Evolutionary conservation across 345 rosid species (phyloP), one percentile per base, ranked within the genome.

Genomic region (Pseudoturritis turrita): DNA sequence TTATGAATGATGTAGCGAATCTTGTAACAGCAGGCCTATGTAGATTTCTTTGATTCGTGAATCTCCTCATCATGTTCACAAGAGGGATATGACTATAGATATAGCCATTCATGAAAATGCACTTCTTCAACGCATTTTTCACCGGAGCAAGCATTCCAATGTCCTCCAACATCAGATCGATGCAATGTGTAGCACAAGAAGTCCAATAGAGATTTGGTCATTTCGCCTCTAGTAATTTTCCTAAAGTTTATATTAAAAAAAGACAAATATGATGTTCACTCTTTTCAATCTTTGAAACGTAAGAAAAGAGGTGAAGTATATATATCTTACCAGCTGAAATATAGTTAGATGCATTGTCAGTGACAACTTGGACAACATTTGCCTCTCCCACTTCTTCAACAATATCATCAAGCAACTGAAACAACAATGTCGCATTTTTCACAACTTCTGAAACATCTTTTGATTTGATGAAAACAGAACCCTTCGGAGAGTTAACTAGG

Each of bases 101-200:
- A n/a, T n/a, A n/a, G n/a, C n/a, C n/a, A n/a, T n/a, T n/a, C n/a
- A n/a, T n/a, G n/a, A n/a, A n/a, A n/a, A n/a, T n/a, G n/a, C n/a
- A n/a, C n/a, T n/a, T n/a, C n/a, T n/a, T n/a, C n/a, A n/a, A n/a
- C n/a, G n/a, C n/a, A n/a, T n/a, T n/a, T n/a, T n/a, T n/a, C n/a
- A n/a, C n/a, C n/a, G n/a, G n/a, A n/a, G n/a, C 3, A 9, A 50
- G 11, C 12, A 10, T 3, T 50, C 82, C 72, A 19, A 82, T 80
- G 37, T 83, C 87, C 62, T 85, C 91, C 72, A 87, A 62, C 81
- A 85, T 85, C 63, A 83, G 75, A 75, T 81, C 79, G 7, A 87
- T 82, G 55, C 86, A 80, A 43, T 72, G 77, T 31, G 86, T 79
- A 47, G 84, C 87, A 78, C 83, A 87, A 5, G 83, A 82, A 65